Evolutionary conservation across 495 filamentous ascomycete species (phyloP).

Genomic region (Aspergillus campestris): DNA sequence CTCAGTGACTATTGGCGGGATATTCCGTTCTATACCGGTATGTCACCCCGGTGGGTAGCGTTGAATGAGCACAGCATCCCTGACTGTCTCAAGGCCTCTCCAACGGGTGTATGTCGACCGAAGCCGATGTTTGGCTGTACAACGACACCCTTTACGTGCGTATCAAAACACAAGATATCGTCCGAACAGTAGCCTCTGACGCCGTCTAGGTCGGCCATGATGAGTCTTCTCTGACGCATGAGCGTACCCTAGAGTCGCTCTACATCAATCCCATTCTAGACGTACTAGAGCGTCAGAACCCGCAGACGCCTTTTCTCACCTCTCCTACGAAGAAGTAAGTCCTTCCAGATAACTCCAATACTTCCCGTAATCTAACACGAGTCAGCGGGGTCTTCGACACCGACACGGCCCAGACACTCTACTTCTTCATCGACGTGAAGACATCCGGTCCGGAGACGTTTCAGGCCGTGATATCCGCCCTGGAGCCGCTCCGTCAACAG

Average conservation of each 20-base stretch:
- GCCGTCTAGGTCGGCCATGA: constrained; percentile 44
- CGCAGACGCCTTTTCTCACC: constrained; percentile 26
- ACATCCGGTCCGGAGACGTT: constrained; percentile 41
- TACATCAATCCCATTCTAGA: constrained; percentile 50
- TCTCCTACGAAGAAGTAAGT: constrained; percentile 33
- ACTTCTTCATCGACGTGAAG: constrained; percentile 70
- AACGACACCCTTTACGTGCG: constrained; percentile 52
- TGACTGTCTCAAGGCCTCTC: constrained; percentile 20
- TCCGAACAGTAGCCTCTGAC: background rate
- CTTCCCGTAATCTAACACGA: background rate
- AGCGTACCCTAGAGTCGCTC: constrained; percentile 45
- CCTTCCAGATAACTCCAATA: background rate
- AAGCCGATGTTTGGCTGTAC: constrained; percentile 85
- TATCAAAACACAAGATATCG: background rate
- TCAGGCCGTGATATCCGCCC: constrained; percentile 49
- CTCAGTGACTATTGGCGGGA: constrained; percentile 39
- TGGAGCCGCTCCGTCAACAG: constrained; percentile 54
- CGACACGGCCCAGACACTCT: constrained; percentile 50
- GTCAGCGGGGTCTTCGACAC: constrained; percentile 40
- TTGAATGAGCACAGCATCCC: background rate
- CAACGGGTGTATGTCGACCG: constrained; percentile 61
- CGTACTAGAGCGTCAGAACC: constrained; percentile 45
- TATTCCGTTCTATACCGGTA: constrained; percentile 43
- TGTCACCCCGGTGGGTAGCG: background rate
- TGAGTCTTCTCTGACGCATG: constrained; percentile 36